phyloP scores from a whole-genome alignment of 176 grass and related monocot species.

The Alopecurus myosuroides region DNA sequence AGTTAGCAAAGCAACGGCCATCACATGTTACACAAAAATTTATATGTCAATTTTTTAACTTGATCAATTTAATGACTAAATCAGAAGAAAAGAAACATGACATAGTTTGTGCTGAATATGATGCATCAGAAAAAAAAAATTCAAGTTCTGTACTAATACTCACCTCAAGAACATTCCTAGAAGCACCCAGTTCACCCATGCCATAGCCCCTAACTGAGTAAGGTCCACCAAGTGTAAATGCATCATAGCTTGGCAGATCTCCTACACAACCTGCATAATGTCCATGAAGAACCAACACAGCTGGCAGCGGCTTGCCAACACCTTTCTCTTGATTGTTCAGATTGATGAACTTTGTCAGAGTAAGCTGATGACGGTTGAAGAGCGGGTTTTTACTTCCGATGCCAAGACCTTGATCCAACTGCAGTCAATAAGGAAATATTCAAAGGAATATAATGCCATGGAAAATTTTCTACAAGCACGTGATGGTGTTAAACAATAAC shows the following conservation, averaged over 20 bases:
- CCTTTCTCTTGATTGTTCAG: constrained; percentile 84
- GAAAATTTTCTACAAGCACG: not conserved
- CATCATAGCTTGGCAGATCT: constrained; percentile 93
- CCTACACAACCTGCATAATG: constrained; percentile 94
- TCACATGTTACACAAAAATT: not conserved
- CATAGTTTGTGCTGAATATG: not conserved
- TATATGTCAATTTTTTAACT: not conserved
- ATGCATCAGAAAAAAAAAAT: not conserved
- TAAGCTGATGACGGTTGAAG: constrained; percentile 94
- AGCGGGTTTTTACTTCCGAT: constrained; percentile 92
- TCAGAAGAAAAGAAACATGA: not conserved
- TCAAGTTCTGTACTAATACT: not conserved
- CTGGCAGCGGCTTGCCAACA: constrained; percentile 63
- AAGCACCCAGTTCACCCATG: constrained; percentile 88
- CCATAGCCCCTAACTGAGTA: constrained; percentile 91
- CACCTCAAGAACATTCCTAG: constrained; percentile 96
- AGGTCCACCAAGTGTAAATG: constrained; percentile 89
- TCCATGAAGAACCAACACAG: constrained; percentile 85
- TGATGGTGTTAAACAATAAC: not conserved
- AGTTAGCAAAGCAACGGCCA: not conserved
- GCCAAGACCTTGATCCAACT: constrained; percentile 97
- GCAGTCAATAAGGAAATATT: constrained; percentile 24
- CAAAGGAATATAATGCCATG: not conserved
- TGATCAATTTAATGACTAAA: not conserved
- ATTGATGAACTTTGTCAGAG: constrained; percentile 76